Evolutionary conservation across 1,284 basidiomycete species (phyloP).

Genomic region (Cerioporus squamosus): DNA sequence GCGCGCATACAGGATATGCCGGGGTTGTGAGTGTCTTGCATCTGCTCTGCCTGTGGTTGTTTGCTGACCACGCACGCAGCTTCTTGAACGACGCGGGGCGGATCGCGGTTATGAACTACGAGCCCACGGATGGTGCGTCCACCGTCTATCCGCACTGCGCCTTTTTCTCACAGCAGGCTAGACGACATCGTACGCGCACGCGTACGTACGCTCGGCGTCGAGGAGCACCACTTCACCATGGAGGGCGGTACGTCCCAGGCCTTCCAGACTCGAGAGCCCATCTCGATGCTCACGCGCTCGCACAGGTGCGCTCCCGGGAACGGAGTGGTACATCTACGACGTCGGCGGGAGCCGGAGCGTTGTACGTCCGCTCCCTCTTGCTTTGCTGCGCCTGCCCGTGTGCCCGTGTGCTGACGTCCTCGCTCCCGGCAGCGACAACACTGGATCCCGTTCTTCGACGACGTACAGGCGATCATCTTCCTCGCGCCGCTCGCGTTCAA

Average conservation of each 20-base stretch:
- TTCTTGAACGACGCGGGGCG: conserved; percentile 66
- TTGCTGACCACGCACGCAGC: conserved; percentile 32
- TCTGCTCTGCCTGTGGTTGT: neutral
- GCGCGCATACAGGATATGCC: conserved; percentile 58
- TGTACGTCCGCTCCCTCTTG: conserved; percentile 34
- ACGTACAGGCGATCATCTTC: conserved; percentile 52
- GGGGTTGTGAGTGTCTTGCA: conserved; percentile 51
- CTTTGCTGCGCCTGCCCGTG: neutral
- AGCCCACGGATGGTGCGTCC: conserved; percentile 49
- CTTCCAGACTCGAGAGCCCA: neutral
- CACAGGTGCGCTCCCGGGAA: conserved; percentile 35
- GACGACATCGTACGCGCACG: conserved; percentile 68
- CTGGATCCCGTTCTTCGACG: conserved; percentile 74
- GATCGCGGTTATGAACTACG: conserved; percentile 55
- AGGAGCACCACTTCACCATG: conserved; percentile 65
- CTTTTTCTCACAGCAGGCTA: conserved; percentile 8
- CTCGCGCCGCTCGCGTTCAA: conserved; percentile 62
- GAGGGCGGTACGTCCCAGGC: conserved; percentile 45
- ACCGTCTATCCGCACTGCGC: neutral
- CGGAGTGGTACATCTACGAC: conserved; percentile 70
- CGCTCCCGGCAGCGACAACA: conserved; percentile 56
- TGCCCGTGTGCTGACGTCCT: neutral
- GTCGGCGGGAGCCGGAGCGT: conserved; percentile 63
- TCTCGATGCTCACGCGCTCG: too few relatives aligned
- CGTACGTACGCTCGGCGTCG: conserved; percentile 63